These are phyloP conservation scores for Penicillium antarcticum DNA, from an alignment of 495 filamentous ascomycete species.

Conservation along the genomic window DNA sequence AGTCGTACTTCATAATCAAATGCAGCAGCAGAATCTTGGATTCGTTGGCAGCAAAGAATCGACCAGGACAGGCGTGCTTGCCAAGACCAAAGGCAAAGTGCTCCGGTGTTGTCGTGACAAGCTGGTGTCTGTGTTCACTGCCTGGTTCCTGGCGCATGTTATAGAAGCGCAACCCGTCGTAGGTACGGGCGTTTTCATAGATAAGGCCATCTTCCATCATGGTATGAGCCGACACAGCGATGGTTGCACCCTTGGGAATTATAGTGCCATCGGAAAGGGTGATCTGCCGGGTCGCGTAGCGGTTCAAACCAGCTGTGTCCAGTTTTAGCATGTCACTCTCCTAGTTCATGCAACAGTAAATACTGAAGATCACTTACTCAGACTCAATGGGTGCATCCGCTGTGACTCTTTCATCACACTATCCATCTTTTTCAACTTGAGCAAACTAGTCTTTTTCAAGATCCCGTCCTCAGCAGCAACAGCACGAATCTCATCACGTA, in stretches of 20 bases:
- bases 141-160: conserved; percentile 40
- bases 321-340: not conserved
- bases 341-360: not conserved
- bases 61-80: conserved; percentile 51
- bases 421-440: conserved; percentile 50
- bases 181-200: conserved; percentile 41
- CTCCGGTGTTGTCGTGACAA: conserved; percentile 43
- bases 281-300: conserved; percentile 30
- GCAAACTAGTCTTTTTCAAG: conserved; percentile 46
- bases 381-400: conserved; percentile 26
- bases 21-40: conserved; percentile 44
- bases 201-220: conserved; percentile 35
- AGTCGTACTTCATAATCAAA: conserved; percentile 54
- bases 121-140: conserved; percentile 39
- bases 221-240: conserved; percentile 31
- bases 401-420: conserved; percentile 41
- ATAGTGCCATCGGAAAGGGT: conserved; percentile 31
- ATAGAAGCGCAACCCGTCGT: conserved; percentile 47
- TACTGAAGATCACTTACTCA: conserved; percentile 24
- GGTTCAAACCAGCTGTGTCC: conserved; percentile 39
- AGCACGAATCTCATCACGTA: conserved; percentile 36
- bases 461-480: conserved; percentile 33
- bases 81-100: conserved; percentile 49
- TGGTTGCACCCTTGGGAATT: conserved; percentile 32
- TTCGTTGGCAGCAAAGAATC: conserved; percentile 51